A percentile compares a stretch with the other conserved stretches of the same genome.
These are phyloP conservation scores for Phaffia australis DNA, from an alignment of 768 basidiomycete genomes.

Conservation along the genomic window DNA sequence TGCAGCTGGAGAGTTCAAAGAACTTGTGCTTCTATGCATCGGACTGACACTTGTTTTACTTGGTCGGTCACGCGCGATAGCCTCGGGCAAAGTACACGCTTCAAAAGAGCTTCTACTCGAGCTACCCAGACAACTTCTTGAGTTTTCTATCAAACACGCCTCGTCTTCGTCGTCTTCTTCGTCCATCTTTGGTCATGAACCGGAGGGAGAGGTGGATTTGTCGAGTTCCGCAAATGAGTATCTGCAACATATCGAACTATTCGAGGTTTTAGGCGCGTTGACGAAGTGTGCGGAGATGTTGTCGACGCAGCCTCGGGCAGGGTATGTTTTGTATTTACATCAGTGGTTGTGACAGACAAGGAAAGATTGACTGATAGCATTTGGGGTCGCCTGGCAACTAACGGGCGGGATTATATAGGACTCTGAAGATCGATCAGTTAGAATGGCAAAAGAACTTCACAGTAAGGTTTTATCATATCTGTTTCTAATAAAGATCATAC, in stretches of 20 bases:
- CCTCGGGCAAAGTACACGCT: conserved; percentile 59
- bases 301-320: conserved; percentile 29
- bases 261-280: conserved; percentile 32
- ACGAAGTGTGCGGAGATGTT: conserved; percentile 31
- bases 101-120: conserved; percentile 41
- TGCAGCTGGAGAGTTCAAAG: not conserved
- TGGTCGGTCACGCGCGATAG: conserved; percentile 39
- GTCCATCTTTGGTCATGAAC: not conserved
- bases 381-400: too few relatives aligned
- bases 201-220: conserved; percentile 24
- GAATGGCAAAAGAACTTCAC: conserved; percentile 34
- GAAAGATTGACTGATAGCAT: too few relatives aligned
- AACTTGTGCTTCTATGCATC: not conserved
- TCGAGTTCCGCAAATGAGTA: conserved; percentile 31
- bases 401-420: conserved; percentile 19
- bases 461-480: conserved; percentile 20
- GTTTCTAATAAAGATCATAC: too few relatives aligned
- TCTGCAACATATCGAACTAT: conserved; percentile 30
- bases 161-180: not conserved
- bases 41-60: not conserved
- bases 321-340: conserved; percentile 26
- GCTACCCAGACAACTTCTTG: conserved; percentile 31
- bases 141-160: conserved; percentile 19
- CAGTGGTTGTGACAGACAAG: not conserved
- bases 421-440: conserved; percentile 36